These are phyloP conservation scores for Pyrenophora graminea DNA, from an alignment of 2,329 filamentous ascomycete species.

Conservation along the genomic window DNA sequence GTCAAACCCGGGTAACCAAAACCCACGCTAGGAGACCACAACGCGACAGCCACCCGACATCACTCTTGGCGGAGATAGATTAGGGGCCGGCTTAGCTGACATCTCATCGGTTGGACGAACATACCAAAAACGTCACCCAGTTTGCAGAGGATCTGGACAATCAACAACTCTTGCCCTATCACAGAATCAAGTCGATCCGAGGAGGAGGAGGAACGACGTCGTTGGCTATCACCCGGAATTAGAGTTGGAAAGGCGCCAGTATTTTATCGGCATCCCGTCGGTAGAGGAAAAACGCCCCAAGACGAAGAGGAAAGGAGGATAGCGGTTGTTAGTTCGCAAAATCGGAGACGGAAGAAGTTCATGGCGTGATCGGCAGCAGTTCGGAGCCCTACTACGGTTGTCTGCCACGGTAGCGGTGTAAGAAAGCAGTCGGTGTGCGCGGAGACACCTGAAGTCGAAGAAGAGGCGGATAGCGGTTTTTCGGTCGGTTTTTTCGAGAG, in stretches of 20 bases:
- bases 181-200: neutral
- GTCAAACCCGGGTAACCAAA: neutral
- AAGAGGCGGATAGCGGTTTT: neutral
- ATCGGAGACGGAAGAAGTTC: neutral
- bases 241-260: neutral
- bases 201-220: too few relatives aligned
- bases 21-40: neutral
- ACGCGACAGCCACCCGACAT: neutral
- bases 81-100: neutral
- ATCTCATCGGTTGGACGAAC: neutral
- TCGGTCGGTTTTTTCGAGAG: neutral
- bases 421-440: neutral
- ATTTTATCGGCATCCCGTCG: neutral
- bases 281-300: neutral
- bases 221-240: neutral
- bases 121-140: slow-evolving; percentile 1
- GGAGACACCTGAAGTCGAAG: neutral
- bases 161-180: neutral
- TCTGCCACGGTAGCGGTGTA: neutral
- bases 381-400: too few relatives aligned
- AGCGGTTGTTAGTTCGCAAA: neutral
- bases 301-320: neutral
- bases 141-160: slow-evolving; percentile 2
- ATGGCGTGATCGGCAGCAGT: neutral
- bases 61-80: neutral